These are phyloP conservation scores for Jacaranda mimosifolia DNA, from an alignment of 257 asterid genomes.

Conservation along the genomic window DNA sequence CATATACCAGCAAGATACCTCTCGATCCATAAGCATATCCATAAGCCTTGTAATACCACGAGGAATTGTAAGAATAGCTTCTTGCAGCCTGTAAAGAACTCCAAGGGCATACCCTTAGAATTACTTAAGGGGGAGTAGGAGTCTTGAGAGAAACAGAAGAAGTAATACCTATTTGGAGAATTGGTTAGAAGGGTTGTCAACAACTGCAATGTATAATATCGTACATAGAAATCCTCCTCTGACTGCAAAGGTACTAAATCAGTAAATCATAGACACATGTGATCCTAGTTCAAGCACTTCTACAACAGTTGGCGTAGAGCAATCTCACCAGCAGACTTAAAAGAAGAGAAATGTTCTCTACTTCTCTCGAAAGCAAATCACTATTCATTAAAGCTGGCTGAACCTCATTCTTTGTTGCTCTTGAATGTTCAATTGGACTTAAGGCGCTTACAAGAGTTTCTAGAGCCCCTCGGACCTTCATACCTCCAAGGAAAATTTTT, in stretches of 20 bases:
- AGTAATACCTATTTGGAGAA: slow-evolving; percentile 79
- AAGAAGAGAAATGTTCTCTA: slow-evolving; percentile 85
- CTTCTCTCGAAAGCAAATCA: slow-evolving; percentile 89
- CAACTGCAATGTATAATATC: slow-evolving; percentile 88
- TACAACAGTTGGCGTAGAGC: slow-evolving; percentile 25
- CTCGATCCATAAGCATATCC: slow-evolving; percentile 99
- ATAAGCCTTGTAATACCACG: slow-evolving; percentile 91
- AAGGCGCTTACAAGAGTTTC: slow-evolving; percentile 88
- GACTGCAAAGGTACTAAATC: slow-evolving; percentile 61
- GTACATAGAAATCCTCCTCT: slow-evolving; percentile 95
- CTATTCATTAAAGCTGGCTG: slow-evolving; percentile 89
- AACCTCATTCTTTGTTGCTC: slow-evolving; percentile 70
- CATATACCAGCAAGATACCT: slow-evolving; percentile 62
- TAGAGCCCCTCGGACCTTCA: slow-evolving; percentile 89
- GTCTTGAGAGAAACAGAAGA: slow-evolving; percentile 21
- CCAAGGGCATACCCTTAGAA: slow-evolving; percentile 34
- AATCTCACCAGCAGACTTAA: slow-evolving; percentile 86
- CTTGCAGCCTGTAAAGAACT: slow-evolving; percentile 76
- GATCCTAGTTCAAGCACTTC: slow-evolving; percentile 28
- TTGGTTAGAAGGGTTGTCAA: slow-evolving; percentile 89
- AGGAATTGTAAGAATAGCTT: slow-evolving; percentile 91
- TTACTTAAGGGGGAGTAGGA: neutral
- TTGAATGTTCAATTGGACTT: slow-evolving; percentile 73
- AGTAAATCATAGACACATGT: slow-evolving; percentile 37
- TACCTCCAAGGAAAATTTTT: slow-evolving; percentile 37